Evolutionary conservation across 2,329 filamentous ascomycete genomes (phyloP), one percentile per base, ranked within the genome.

Genomic region (Fusarium cyanostomum): DNA sequence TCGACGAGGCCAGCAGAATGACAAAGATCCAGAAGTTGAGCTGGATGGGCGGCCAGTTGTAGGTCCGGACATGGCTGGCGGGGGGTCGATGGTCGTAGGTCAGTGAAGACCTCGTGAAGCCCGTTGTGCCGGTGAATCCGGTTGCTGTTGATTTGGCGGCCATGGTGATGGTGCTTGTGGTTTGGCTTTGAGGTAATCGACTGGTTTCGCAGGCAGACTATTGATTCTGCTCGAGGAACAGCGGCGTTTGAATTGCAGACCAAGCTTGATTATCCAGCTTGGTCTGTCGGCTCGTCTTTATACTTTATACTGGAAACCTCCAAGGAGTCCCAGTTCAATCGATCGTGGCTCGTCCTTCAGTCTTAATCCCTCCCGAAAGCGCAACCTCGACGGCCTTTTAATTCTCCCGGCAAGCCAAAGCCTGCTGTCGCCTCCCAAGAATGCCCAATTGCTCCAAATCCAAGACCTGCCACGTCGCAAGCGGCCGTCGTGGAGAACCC

Each of bases 31-130:
- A 89, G 46, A 89, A 75, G 71, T 89, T 89, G 56, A 90, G 80
- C 74, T 88, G 85, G 52, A 86, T 74, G n/a, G 86, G 85, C 15
- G 88, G 88, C 88, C 88, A 90, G 77, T 87, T 86, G 79, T 90
- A 90, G 37, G 82, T 83, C 71, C 85, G 84, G 5, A 87, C 74
- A 64, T 79, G 76, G 45, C 73, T 80, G 59, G 78, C 71, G 34
- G 79, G 62, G 3, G 53, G 67, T 52, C 78, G 78, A 38, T 79
- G 78, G 56, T 79, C 76, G 72, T 81, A 79, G 54, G 79, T 74
- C 70, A 78, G 68, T 30, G 82, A 82, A 59, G 72, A 75, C 37
- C 77, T 76, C 71, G 78, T 59, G 62, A 68, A 49, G 51, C 69
- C 56, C 26, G 62, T 65, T 4, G 68, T 42, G 77, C 77, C 16